These are phyloP conservation scores for Chalaropsis ovoidea DNA, from an alignment of 2,329 filamentous ascomycete species.

Conservation along the genomic window DNA sequence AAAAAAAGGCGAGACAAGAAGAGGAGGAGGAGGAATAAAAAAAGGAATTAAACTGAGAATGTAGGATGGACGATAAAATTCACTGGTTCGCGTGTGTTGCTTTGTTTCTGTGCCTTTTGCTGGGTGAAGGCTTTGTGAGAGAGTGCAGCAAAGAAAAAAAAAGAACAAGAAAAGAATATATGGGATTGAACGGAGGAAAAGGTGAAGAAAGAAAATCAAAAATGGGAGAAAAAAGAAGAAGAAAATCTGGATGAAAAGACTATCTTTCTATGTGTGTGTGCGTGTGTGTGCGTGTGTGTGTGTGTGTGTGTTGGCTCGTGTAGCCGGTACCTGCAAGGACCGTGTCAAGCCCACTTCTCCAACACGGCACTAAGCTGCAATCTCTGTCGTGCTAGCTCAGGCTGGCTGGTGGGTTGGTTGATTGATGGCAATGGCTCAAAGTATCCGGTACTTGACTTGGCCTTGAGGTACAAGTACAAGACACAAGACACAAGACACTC, in stretches of 20 bases:
- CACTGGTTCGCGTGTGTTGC: constrained; percentile 12
- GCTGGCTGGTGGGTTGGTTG: no score
- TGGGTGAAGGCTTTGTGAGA: constrained; percentile 8
- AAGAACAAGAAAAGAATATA: constrained; percentile 3
- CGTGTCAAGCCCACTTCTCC: constrained; percentile 11
- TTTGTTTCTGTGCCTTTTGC: constrained; percentile 1
- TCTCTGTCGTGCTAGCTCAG: constrained; percentile 2
- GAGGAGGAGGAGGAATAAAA: constrained; percentile 2
- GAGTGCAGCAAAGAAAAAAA: background rate
- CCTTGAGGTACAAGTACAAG: no score
- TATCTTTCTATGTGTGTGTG: background rate
- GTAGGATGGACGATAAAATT: constrained; percentile 15
- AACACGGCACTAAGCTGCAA: constrained; percentile 11
- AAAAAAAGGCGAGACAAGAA: constrained; percentile 7
- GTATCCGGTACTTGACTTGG: constrained; percentile 3
- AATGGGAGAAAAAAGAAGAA: constrained; percentile 14
- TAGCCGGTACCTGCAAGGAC: constrained; percentile 10
- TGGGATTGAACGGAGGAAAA: background rate
- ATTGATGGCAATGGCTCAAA: background rate
- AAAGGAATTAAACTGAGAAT: constrained; percentile 13
- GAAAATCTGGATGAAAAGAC: constrained; percentile 8
- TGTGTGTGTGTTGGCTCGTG: constrained; percentile 12
- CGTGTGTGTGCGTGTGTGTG: constrained; percentile 3
- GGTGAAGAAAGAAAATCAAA: constrained; percentile 4
- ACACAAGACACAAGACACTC: background rate